Conservation (phyloP, 495 filamentous ascomycete species). For the Lineolata rhizophorae region DNA sequence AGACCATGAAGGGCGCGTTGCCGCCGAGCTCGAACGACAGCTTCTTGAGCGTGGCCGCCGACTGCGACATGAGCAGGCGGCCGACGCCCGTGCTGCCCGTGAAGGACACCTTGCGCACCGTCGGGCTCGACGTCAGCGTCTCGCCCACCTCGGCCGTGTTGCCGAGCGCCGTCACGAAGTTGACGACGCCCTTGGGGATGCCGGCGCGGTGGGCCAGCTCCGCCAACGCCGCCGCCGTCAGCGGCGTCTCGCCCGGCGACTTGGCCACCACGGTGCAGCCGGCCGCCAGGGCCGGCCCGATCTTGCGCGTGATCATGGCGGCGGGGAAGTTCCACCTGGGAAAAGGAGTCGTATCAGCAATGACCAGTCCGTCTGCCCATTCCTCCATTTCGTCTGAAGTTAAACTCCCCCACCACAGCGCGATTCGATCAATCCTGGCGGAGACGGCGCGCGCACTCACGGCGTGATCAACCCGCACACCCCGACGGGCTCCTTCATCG, state of each 20-base stretch:
- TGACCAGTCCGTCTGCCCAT: background rate
- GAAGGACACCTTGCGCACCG: slow-evolving; percentile 52
- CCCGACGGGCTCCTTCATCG: slow-evolving; percentile 51
- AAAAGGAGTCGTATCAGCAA: too few relatives aligned
- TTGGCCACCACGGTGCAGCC: slow-evolving; percentile 43
- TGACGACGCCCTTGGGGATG: slow-evolving; percentile 35
- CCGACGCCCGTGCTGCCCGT: slow-evolving; percentile 47
- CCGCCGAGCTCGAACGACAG: slow-evolving; percentile 52
- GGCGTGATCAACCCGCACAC: slow-evolving; percentile 91
- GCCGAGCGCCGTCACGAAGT: slow-evolving; percentile 34
- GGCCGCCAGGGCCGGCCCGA: slow-evolving; percentile 28
- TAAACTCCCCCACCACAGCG: too few relatives aligned
- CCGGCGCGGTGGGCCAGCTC: slow-evolving; percentile 35
- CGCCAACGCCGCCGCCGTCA: slow-evolving; percentile 31
- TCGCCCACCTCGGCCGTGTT: slow-evolving; percentile 43
- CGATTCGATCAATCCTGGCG: too few relatives aligned
- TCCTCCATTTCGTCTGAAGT: too few relatives aligned
- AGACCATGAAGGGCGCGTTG: slow-evolving; percentile 54
- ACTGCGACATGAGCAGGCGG: slow-evolving; percentile 36
- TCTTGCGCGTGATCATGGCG: slow-evolving; percentile 23
- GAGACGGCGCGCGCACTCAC: background rate
- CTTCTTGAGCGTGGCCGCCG: slow-evolving; percentile 44
- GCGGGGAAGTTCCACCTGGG: slow-evolving; percentile 27
- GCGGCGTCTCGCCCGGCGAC: slow-evolving; percentile 43
- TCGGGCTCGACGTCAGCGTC: slow-evolving; percentile 38